Evolutionary conservation across 148 eudicot genomes (phyloP), one percentile per base, ranked within the genome.

Genomic region (Silene latifolia): DNA sequence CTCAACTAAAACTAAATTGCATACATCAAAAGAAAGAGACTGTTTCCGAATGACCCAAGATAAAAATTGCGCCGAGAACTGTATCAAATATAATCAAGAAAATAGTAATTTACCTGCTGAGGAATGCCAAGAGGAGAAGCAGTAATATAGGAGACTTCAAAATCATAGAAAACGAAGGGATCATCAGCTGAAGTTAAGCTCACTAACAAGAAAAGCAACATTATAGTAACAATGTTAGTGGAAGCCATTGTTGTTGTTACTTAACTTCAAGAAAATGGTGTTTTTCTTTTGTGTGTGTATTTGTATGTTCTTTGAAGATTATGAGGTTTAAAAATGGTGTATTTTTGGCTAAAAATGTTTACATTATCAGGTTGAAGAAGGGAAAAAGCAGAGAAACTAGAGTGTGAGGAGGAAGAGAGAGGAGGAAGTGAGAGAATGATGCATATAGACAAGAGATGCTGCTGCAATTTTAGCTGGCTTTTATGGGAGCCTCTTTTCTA

Each of bases 91-190:
- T 66, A 15, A 6, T 18, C 2, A 15, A 17, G 0, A 27, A 63
- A 63, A 63, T 25, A n/a, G 13, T 35, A 86, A 27, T 1, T 27
- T 27, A 27, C 77, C 80, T 79, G 88, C 76, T 83, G 82, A 63
- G 84, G 81, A 73, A 82, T 76, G 80, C 84, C 82, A 63, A 84
- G 74, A 77, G 97, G 99, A 82, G 99, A 92, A 75, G 92, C 99
- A 70, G 96, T 90, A 29, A 95, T 92, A 88, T 95, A 95, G 42
- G 98, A 88, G 72, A 92, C 87, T 69, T 80, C 91, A 80, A 95
- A 90, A 8, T 95, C 77, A 75, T 74, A 87, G 80, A 64, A 80
- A 20, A 79, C 87, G 83, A 59, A 76, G 14, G 98, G 88, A 83
- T 95, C 99, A n/a, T 59, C 93, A 79, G 98, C 99, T 69, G 76